Percentiles rank a stretch among this genome's conserved stretches.
These are phyloP conservation scores for Aspergillus fumigatus DNA, from an alignment of 2,329 filamentous ascomycete genomes.

Conservation along the genomic window DNA sequence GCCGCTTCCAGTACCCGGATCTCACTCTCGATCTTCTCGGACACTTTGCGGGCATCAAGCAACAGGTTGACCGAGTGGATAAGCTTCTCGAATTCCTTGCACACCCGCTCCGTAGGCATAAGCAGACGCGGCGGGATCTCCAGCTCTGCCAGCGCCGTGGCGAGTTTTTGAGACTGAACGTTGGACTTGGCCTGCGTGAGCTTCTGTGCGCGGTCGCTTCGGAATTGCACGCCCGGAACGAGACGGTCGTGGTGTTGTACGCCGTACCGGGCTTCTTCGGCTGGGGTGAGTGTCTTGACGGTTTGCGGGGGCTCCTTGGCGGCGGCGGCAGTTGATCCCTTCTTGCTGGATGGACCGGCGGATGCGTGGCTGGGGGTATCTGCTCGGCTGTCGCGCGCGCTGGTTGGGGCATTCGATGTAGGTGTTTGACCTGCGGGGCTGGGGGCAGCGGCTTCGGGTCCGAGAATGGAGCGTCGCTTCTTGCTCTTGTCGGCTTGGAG, in stretches of 20 bases:
- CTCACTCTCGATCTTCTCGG: conserved; percentile 46
- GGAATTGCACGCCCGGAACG: conserved; percentile 81
- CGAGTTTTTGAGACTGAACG: conserved; percentile 47
- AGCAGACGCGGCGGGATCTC: conserved; percentile 44
- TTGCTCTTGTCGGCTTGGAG: conserved; percentile 81
- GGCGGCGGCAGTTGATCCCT: conserved; percentile 37
- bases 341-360: conserved; percentile 21
- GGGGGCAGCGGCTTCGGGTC: conserved; percentile 49
- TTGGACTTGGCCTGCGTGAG: conserved; percentile 49
- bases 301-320: conserved; percentile 44
- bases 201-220: conserved; percentile 56
- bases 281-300: conserved; percentile 66
- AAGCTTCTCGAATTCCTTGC: conserved; percentile 47
- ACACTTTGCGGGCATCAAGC: conserved; percentile 45
- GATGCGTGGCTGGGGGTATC: conserved; percentile 29
- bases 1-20: conserved; percentile 44
- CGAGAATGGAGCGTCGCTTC: conserved; percentile 72
- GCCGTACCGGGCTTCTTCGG: conserved; percentile 76
- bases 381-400: conserved; percentile 33
- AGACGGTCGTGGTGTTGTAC: conserved; percentile 82
- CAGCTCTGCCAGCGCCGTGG: conserved; percentile 44
- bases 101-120: conserved; percentile 49
- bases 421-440: conserved; percentile 53
- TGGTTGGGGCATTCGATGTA: conserved; percentile 30
- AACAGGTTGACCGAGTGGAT: conserved; percentile 45